Evolutionary conservation across 2,329 filamentous ascomycete genomes (phyloP).

Genomic region (Alternaria novae-zelandiae): DNA sequence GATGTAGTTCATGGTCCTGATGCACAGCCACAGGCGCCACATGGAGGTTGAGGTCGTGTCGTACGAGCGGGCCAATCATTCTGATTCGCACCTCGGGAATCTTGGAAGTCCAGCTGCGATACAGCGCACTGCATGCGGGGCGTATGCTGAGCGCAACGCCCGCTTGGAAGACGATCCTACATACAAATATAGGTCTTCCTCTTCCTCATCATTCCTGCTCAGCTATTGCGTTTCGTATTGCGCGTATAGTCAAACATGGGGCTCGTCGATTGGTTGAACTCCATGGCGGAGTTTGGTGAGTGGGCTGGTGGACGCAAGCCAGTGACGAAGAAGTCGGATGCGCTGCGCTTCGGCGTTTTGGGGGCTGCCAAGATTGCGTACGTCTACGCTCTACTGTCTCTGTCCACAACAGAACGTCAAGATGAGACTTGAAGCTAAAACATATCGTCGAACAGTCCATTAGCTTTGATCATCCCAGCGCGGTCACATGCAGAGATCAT

Average conservation of each 20-base stretch:
- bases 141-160: background rate
- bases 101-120: background rate
- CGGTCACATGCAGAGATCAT: constrained; percentile 62
- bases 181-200: background rate
- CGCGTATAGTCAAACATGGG: background rate
- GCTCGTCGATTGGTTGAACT: constrained; percentile 8
- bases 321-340: constrained; percentile 25
- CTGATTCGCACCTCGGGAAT: background rate
- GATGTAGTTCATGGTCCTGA: background rate
- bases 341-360: constrained; percentile 44
- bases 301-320: constrained; percentile 10
- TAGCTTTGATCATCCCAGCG: constrained; percentile 57
- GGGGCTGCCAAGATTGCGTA: constrained; percentile 47
- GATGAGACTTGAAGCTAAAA: background rate
- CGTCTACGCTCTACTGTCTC: background rate
- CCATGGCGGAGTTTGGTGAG: constrained; percentile 11
- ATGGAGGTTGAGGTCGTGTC: background rate
- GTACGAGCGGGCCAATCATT: background rate
- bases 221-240: background rate
- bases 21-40: background rate
- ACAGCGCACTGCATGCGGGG: background rate
- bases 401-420: background rate
- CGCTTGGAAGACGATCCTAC: background rate
- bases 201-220: background rate
- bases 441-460: constrained; percentile 37